These are phyloP conservation scores for Hymenoscyphus repandus DNA, from an alignment of 2,329 filamentous ascomycete species.

Conservation along the genomic window DNA sequence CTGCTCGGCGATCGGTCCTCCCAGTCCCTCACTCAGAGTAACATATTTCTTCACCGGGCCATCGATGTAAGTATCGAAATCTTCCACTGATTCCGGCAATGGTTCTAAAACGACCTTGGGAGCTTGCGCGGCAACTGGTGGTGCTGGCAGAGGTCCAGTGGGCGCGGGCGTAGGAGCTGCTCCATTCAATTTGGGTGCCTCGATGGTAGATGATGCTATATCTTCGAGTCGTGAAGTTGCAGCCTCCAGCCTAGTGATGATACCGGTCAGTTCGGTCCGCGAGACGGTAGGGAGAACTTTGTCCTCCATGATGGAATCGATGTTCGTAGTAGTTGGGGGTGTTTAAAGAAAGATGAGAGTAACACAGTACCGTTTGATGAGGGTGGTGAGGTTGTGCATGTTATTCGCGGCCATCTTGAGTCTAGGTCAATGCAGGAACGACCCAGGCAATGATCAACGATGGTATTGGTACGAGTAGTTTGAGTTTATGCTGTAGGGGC, in stretches of 20 bases:
- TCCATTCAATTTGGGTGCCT: slow-evolving; percentile 47
- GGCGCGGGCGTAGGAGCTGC: slow-evolving; percentile 35
- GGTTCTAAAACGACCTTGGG: slow-evolving; percentile 42
- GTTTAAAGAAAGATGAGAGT: slow-evolving; percentile 15
- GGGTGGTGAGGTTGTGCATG: slow-evolving; percentile 94
- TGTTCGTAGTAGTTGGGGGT: slow-evolving; percentile 4
- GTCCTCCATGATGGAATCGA: slow-evolving; percentile 18
- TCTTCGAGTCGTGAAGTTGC: slow-evolving; percentile 95
- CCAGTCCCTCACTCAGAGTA: slow-evolving; percentile 70
- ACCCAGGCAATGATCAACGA: not conserved
- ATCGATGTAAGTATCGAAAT: slow-evolving; percentile 77
- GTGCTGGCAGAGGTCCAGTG: slow-evolving; percentile 29
- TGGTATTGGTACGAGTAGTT: too few species aligned
- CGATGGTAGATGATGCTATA: slow-evolving; percentile 73
- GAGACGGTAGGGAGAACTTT: slow-evolving; percentile 22
- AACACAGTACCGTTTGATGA: slow-evolving; percentile 85
- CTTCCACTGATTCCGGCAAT: slow-evolving; percentile 73
- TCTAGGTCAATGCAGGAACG: not conserved
- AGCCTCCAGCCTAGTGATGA: slow-evolving; percentile 76
- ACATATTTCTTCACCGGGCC: slow-evolving; percentile 73
- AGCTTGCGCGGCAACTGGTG: slow-evolving; percentile 38
- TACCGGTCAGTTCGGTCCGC: slow-evolving; percentile 25
- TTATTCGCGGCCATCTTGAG: slow-evolving; percentile 66
- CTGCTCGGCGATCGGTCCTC: slow-evolving; percentile 75
- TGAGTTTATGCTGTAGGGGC: too few species aligned